A percentile compares a stretch with the other conserved stretches of the same genome.
phyloP scores from a whole-genome alignment of 2,329 filamentous ascomycete species.

The Fonsecaea nubica region DNA sequence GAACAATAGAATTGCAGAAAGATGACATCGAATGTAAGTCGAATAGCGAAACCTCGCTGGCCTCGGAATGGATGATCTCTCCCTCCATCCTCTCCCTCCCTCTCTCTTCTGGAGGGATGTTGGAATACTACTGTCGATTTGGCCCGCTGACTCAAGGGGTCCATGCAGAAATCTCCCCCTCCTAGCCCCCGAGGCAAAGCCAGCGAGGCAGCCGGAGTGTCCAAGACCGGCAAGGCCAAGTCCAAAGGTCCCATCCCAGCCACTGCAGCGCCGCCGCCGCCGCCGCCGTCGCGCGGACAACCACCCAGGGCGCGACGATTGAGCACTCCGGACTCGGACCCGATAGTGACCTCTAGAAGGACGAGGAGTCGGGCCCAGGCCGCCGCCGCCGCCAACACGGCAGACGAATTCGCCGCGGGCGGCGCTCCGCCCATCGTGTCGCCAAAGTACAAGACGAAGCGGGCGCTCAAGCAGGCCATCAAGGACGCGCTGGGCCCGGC shows the following conservation, averaged over 20 bases:
- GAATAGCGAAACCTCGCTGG: too few relatives aligned
- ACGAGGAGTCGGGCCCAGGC: neutral
- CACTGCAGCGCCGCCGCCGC: neutral
- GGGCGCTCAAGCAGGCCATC: constrained; percentile 5
- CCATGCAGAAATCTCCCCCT: neutral
- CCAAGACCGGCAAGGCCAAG: neutral
- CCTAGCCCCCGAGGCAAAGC: neutral
- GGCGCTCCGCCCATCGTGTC: neutral
- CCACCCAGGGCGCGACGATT: neutral
- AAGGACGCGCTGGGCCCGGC: neutral
- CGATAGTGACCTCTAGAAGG: neutral
- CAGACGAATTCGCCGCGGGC: constrained; percentile 5
- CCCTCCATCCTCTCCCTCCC: neutral
- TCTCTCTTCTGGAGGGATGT: neutral
- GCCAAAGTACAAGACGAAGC: neutral
- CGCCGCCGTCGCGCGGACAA: neutral
- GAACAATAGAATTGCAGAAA: too few relatives aligned
- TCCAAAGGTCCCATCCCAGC: neutral
- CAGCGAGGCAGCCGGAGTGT: neutral
- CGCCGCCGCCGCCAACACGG: neutral
- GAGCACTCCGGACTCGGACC: neutral
- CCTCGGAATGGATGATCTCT: too few relatives aligned
- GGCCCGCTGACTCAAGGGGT: neutral
- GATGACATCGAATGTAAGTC: too few relatives aligned
- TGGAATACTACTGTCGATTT: too few relatives aligned